Evolutionary conservation across 2,329 filamentous ascomycete species (phyloP), one percentile per base, ranked within the genome.

Genomic region (Leptodontidium sp.): DNA sequence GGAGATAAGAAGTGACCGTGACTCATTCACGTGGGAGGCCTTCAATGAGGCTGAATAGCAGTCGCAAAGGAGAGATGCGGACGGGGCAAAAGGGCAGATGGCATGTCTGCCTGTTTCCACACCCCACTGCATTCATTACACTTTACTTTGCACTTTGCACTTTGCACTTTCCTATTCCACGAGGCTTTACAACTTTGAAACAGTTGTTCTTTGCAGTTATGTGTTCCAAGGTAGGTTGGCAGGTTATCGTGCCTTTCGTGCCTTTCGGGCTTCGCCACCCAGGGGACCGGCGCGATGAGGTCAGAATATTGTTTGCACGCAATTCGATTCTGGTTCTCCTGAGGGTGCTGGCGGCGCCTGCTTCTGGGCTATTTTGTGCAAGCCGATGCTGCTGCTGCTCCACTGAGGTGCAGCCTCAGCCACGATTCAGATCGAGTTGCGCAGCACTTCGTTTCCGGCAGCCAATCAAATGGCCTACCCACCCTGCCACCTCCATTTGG

Each of bases 61-160:
- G 26, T 40, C 32, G 26, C 9, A 40, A 40, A 40, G 21, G 35
- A 9, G 3, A 14, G 21, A 40, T 4, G n/a, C 5, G 15, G 2
- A 59, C 38, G 55, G 55, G 52, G 52, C 52, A 26, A 55, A 32
- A 35, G 52, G 52, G 52, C 52, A 35, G 52, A 14, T 32, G 52
- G 26, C 14, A 32, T 32, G 29, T 3, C 29, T 32, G 29, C 6
- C 8, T 35, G 50, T 29, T 4, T 29, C 11, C 24, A 9, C 24
- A 32, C 24, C 50, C 17, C 24, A 14, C 50, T 32, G 12, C 24
- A 12, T n/a, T 8, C n/a, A 50, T 11, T 35, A n/a, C 15, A 15
- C 52, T 40, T 40, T 12, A 9, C 52, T 55, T 59, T 59, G 55
- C 55, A 59, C 55, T 55, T 59, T 59, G 55, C 55, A 59, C 55